phyloP scores from a whole-genome alignment of 2,329 filamentous ascomycete species.

The Neopestalotiopsis sp. region DNA sequence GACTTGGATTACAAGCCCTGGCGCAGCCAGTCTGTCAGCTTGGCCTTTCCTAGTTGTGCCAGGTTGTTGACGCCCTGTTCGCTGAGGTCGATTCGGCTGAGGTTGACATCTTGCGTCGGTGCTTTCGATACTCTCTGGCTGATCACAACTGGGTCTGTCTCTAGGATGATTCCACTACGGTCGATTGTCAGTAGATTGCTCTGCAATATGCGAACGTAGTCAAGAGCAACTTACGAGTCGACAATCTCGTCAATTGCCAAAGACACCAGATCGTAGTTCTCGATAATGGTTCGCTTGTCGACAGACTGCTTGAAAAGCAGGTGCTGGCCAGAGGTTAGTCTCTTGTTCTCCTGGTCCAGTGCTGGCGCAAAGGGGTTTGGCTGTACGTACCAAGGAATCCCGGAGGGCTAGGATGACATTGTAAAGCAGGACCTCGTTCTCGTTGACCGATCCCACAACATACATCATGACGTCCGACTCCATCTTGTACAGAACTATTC shows the following conservation, averaged over 20 bases:
- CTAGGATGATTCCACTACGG: slow-evolving; percentile 80
- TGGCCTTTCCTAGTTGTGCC: slow-evolving; percentile 91
- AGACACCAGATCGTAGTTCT: slow-evolving; percentile 97
- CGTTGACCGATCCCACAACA: slow-evolving; percentile 86
- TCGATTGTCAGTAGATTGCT: not conserved
- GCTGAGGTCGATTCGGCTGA: slow-evolving; percentile 93
- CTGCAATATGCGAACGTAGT: not conserved
- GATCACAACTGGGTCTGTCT: slow-evolving; percentile 95
- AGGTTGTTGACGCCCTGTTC: slow-evolving; percentile 95
- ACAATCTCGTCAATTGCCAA: slow-evolving; percentile 95
- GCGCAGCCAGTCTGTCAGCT: slow-evolving; percentile 87
- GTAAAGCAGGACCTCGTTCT: slow-evolving; percentile 97
- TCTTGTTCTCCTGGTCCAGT: not conserved
- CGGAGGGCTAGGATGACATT: slow-evolving; percentile 91
- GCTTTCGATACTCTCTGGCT: slow-evolving; percentile 91
- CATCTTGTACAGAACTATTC: slow-evolving; percentile 96
- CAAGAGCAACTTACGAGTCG: slow-evolving; percentile 62
- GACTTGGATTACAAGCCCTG: slow-evolving; percentile 68
- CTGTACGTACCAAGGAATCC: slow-evolving; percentile 74
- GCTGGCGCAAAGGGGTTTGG: slow-evolving; percentile 70
- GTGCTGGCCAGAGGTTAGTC: slow-evolving; percentile 1
- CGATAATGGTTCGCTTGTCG: slow-evolving; percentile 96
- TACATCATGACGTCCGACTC: slow-evolving; percentile 98
- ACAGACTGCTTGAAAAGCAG: slow-evolving; percentile 76
- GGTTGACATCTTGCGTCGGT: slow-evolving; percentile 86